Percentiles rank a stretch among this genome's conserved stretches.
Conservation (phyloP, 2,329 filamentous ascomycete genomes). For the Epichloe typhina region DNA sequence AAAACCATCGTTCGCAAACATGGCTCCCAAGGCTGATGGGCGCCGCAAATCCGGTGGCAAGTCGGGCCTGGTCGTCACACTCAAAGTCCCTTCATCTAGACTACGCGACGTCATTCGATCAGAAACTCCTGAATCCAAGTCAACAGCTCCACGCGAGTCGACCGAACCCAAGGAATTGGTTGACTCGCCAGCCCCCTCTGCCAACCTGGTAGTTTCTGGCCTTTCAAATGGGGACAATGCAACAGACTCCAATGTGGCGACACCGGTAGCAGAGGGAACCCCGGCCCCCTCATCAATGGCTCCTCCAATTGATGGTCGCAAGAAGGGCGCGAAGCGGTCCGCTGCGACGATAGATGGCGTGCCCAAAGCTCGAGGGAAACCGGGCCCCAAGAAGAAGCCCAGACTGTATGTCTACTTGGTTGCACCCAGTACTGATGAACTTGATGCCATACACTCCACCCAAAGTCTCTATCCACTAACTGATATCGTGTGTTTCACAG, state of each 20-base stretch:
- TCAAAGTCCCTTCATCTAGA: conserved; percentile 36
- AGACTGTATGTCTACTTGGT: conserved; percentile 59
- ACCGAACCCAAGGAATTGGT: conserved; percentile 24
- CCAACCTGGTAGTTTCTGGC: conserved; percentile 24
- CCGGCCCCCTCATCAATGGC: conserved; percentile 44
- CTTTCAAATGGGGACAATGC: conserved; percentile 41
- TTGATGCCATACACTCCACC: background rate
- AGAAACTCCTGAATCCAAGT: conserved; percentile 29
- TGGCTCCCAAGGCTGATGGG: conserved; percentile 22
- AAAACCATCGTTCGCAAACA: conserved; percentile 8
- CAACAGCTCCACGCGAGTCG: conserved; percentile 21
- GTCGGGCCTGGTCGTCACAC: conserved; percentile 31
- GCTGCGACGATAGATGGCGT: conserved; percentile 47
- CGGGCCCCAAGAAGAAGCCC: conserved; percentile 92
- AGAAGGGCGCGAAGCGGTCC: conserved; percentile 61
- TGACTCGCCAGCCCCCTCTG: conserved; percentile 32
- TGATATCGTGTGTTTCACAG: conserved; percentile 22
- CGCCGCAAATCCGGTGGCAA: conserved; percentile 27
- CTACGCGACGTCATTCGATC: conserved; percentile 38
- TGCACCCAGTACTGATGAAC: background rate
- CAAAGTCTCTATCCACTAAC: conserved; percentile 16
- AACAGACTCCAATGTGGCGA: conserved; percentile 46
- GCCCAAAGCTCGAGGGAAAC: conserved; percentile 69
- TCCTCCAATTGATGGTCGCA: conserved; percentile 46
- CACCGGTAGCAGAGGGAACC: conserved; percentile 42